Evolutionary conservation across 192 early-diverging fungal genomes (phyloP), one percentile per base, ranked within the genome.

Genomic region (Dissophora globulifera): DNA sequence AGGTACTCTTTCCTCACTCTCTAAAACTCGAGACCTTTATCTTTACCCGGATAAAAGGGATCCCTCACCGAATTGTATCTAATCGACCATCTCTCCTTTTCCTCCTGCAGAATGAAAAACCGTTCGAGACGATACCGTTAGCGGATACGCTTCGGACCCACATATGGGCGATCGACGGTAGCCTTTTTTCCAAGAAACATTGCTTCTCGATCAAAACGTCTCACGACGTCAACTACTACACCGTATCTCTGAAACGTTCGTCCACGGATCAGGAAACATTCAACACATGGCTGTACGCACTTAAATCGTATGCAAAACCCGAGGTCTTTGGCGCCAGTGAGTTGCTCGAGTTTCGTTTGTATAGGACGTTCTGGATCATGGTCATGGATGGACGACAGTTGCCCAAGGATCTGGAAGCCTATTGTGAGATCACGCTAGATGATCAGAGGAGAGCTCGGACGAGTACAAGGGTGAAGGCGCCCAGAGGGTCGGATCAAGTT

Each of bases 351-450:
- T 79, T 70, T 33, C 78, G 78, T 4, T 35, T 70, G 0, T 70
- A 65, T 33, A 58, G 78, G 45, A 79, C 58, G 10, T 69, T 79
- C 31, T 64, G 41, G 47, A 70, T 79, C 29, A 64, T 45, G 22
- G 62, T 79, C 54, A 59, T 60, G 20, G 78, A 79, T 45, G 67
- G 67, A 26, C 53, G 78, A 13, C 23, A 45, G 9, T 32, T 75
- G 17, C 62, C 71, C 35, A 58, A 54, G 30, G 71, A 75, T 41
- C 40, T 62, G 16, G 83, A 82, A n/a, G 55, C 79, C 0, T 82
- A 78, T 52, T 84, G 83, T 50, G 80, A 82, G 55, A 64, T 84
- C 22, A 58, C 78, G 45, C 17, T 84, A 19, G 83, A 84, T 23
- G 81, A 82, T 41, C 80, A 84, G 32, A 62, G 63, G 19, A 43